phyloP scores from a whole-genome alignment of 2,329 filamentous ascomycete genomes.

The Hypoxylon sp. region DNA sequence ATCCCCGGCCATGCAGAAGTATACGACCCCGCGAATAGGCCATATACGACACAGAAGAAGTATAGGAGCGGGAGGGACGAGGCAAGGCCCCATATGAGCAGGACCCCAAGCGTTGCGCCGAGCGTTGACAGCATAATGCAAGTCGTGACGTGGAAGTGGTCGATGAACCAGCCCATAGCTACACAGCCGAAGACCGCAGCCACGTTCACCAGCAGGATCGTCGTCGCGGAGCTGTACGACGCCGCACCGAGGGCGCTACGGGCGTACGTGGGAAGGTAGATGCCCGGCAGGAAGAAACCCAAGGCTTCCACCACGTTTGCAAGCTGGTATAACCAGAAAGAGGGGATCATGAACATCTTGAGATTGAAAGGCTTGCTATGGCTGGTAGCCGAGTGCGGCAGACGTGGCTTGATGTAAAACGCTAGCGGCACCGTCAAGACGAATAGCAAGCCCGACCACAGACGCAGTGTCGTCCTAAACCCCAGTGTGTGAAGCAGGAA shows the following conservation, averaged over 20 bases:
- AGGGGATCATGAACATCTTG: conserved; percentile 63
- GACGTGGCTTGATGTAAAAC: conserved; percentile 67
- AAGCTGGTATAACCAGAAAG: conserved; percentile 68
- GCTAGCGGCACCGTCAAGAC: conserved; percentile 66
- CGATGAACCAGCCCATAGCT: conserved; percentile 67
- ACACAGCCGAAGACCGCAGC: conserved; percentile 70
- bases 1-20: conserved; percentile 72
- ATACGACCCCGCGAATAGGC: conserved; percentile 74
- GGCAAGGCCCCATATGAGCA: conserved; percentile 72
- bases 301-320: conserved; percentile 69
- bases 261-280: conserved; percentile 71
- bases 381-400: conserved; percentile 57
- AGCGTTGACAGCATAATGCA: conserved; percentile 69
- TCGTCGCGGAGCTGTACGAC: conserved; percentile 64
- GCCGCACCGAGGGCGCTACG: conserved; percentile 59
- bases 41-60: conserved; percentile 71
- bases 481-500: conserved; percentile 63
- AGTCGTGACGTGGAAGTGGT: conserved; percentile 64
- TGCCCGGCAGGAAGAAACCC: conserved; percentile 73
- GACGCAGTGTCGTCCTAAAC: conserved; percentile 64
- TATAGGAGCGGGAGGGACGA: conserved; percentile 65
- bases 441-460: conserved; percentile 65
- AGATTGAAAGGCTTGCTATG: conserved; percentile 57
- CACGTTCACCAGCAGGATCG: conserved; percentile 69
- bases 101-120: conserved; percentile 66